A percentile compares a stretch with the other conserved stretches of the same genome.
Conservation (phyloP, 371 early-diverging fungal species). For the Mortierella sp. region DNA sequence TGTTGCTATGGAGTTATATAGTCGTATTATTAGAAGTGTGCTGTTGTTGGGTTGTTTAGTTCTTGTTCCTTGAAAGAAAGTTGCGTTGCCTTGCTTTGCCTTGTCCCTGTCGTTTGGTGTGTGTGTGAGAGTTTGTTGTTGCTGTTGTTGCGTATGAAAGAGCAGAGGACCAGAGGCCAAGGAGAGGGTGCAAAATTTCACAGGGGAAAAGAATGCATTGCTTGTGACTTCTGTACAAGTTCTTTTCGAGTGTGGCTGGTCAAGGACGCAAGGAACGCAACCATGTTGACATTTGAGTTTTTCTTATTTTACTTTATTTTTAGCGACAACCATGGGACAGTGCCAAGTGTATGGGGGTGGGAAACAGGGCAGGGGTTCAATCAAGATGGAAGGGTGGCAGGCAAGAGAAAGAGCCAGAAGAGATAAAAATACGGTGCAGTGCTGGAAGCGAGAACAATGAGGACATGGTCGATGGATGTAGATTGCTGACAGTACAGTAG, state of each 20-base stretch:
- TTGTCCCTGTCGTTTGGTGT: not conserved
- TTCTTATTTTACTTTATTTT: not conserved
- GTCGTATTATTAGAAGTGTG: not conserved
- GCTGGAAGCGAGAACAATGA: not conserved
- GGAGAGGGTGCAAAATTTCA: too few relatives aligned
- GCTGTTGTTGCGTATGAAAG: too few relatives aligned
- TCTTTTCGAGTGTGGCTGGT: not conserved
- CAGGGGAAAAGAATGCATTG: too few relatives aligned
- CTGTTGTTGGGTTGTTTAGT: not conserved
- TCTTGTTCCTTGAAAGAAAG: not conserved
- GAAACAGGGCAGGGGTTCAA: not conserved
- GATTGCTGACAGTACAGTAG: not conserved
- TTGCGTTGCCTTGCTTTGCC: too few relatives aligned
- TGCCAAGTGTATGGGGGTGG: not conserved
- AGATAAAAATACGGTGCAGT: not conserved
- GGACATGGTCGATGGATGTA: too few relatives aligned
- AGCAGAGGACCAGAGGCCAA: too few relatives aligned
- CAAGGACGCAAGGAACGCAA: not conserved
- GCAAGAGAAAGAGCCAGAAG: not conserved
- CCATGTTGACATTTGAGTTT: not conserved
- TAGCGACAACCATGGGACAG: not conserved
- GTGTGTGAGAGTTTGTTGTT: too few relatives aligned
- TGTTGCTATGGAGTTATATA: not conserved
- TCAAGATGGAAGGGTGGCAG: not conserved
- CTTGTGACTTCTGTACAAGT: too few relatives aligned